A percentile compares a stretch with the other conserved stretches of the same genome.
Evolutionary conservation across 1,284 basidiomycete genomes (phyloP).

Genomic region (Cryptococcus hybrid): DNA sequence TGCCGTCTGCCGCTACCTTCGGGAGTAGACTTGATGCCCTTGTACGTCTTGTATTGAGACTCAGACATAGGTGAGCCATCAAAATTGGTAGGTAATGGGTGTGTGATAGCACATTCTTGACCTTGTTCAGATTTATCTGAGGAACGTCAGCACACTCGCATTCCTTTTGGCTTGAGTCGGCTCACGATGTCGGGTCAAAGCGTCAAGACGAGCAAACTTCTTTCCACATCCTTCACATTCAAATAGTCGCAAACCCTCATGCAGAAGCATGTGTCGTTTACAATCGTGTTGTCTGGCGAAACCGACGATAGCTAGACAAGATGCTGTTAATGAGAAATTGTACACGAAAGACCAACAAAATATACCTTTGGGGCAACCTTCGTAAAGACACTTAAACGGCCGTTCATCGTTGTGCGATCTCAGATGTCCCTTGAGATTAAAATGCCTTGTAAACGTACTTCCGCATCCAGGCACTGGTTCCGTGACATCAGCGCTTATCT

Average conservation of each 20-base stretch:
- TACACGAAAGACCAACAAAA: not conserved
- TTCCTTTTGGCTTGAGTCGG: constrained; percentile 24
- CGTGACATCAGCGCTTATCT: too few relatives aligned
- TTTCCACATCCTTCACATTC: constrained; percentile 89
- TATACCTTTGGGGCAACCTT: constrained; percentile 78
- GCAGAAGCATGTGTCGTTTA: constrained; percentile 87
- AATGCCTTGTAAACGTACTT: constrained; percentile 80
- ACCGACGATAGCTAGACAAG: constrained; percentile 45
- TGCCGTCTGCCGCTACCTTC: constrained; percentile 1
- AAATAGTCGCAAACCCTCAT: constrained; percentile 80
- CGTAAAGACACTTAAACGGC: constrained; percentile 89
- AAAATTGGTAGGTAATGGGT: constrained; percentile 48
- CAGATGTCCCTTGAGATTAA: constrained; percentile 71
- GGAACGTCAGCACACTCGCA: not conserved
- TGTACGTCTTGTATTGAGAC: constrained; percentile 47
- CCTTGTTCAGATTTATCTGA: constrained; percentile 51
- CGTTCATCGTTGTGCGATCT: constrained; percentile 95
- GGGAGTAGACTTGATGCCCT: constrained; percentile 17
- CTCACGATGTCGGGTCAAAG: constrained; percentile 75
- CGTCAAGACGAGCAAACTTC: constrained; percentile 89
- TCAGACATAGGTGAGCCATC: constrained; percentile 49
- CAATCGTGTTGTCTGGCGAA: constrained; percentile 95
- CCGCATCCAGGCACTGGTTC: constrained; percentile 79
- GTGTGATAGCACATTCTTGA: constrained; percentile 47
- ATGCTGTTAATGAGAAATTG: not conserved